Percentiles rank a stretch among this genome's conserved stretches.
These are phyloP conservation scores for Shiraia sp. DNA, from an alignment of 2,329 filamentous ascomycete genomes.

Conservation along the genomic window DNA sequence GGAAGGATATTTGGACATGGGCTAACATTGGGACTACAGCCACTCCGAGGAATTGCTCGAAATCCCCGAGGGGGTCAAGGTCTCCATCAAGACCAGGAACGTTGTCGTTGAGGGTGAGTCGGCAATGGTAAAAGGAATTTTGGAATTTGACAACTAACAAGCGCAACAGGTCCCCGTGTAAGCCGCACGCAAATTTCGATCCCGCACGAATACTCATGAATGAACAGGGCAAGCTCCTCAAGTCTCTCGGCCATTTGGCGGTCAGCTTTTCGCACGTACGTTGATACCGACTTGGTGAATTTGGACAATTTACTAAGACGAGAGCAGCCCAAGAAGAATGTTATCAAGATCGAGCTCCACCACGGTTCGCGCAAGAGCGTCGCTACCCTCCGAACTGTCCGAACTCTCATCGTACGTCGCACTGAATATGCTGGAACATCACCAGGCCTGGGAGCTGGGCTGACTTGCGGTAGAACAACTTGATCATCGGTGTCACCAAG, in stretches of 20 bases:
- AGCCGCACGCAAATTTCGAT: constrained; percentile 14
- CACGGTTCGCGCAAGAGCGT: constrained; percentile 98
- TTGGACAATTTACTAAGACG: constrained; percentile 18
- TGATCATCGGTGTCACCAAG: constrained; percentile 97
- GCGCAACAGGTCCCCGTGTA: constrained; percentile 35
- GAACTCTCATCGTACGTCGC: constrained; percentile 74
- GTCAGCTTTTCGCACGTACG: constrained; percentile 82
- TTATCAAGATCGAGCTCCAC: constrained; percentile 97
- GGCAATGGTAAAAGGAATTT: constrained; percentile 1
- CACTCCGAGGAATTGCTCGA: constrained; percentile 94
- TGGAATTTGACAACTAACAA: constrained; percentile 20
- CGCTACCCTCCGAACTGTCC: constrained; percentile 96
- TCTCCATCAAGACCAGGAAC: constrained; percentile 93
- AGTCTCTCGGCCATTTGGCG: constrained; percentile 94
- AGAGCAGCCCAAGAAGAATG: constrained; percentile 69
- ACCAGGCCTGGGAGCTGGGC: constrained; percentile 11
- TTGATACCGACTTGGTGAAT: constrained; percentile 8
- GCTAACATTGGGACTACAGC: constrained; percentile 46
- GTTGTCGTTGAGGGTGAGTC: constrained; percentile 97
- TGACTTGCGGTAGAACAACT: constrained; percentile 68
- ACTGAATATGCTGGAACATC: background rate
- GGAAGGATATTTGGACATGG: constrained; percentile 16
- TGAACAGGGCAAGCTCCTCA: constrained; percentile 81
- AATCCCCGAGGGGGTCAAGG: constrained; percentile 97
- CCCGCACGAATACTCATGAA: constrained; percentile 23